Conservation (phyloP, 192 early-diverging fungal genomes). For the Coemansia sp. region DNA sequence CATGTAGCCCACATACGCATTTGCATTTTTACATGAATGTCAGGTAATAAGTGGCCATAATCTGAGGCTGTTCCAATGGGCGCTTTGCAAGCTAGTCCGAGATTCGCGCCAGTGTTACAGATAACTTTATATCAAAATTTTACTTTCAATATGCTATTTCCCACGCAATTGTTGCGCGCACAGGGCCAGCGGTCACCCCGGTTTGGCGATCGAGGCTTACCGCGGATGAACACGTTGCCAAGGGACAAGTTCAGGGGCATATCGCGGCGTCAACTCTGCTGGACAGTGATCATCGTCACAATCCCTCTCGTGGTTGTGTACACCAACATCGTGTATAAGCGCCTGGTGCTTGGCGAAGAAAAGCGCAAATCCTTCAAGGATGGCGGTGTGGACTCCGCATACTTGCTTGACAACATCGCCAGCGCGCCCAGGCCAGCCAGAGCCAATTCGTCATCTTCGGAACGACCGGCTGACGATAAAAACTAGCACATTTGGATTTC, state of each 20-base stretch:
- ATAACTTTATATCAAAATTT: constrained; percentile 1
- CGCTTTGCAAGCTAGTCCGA: not conserved
- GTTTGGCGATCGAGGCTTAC: constrained; percentile 47
- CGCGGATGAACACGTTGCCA: constrained; percentile 40
- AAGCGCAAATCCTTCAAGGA: constrained; percentile 38
- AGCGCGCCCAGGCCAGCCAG: constrained; percentile 17
- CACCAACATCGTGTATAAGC: constrained; percentile 49
- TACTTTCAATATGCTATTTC: constrained; percentile 22
- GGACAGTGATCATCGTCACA: constrained; percentile 58
- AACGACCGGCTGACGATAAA: not conserved
- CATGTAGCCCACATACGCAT: not conserved
- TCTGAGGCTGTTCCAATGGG: constrained; percentile 3
- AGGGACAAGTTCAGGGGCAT: constrained; percentile 40
- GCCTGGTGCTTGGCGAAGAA: constrained; percentile 52
- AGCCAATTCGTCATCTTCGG: not conserved
- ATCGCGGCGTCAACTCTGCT: constrained; percentile 47
- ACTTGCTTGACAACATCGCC: constrained; percentile 47
- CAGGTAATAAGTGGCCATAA: not conserved
- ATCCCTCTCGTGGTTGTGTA: constrained; percentile 45
- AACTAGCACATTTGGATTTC: not conserved
- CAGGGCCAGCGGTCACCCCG: constrained; percentile 14
- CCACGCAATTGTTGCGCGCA: constrained; percentile 34
- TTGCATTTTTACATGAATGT: too few relatives aligned
- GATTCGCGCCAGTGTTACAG: not conserved
- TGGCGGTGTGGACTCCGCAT: constrained; percentile 41